A percentile compares a stretch with the other conserved stretches of the same genome.
Evolutionary conservation across 2,329 filamentous ascomycete species (phyloP).

Genomic region (Ascochyta lentis): DNA sequence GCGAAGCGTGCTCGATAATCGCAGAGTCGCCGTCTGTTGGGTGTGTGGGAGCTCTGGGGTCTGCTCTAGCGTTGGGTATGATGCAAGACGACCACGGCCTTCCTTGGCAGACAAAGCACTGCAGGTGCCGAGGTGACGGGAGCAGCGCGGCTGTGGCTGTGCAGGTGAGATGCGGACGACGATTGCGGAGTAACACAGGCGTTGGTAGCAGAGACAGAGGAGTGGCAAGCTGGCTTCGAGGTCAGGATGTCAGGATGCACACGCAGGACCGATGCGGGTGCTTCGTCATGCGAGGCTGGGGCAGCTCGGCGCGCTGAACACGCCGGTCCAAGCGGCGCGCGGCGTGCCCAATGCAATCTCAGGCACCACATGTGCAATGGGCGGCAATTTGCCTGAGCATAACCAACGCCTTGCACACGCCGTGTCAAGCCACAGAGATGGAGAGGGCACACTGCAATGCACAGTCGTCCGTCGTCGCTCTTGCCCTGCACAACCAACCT

Average conservation of each 20-base stretch:
- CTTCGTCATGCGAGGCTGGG: constrained; percentile 24
- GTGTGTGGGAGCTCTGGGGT: constrained; percentile 18
- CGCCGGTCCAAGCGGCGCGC: constrained; percentile 18
- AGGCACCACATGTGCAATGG: constrained; percentile 1
- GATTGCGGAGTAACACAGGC: constrained; percentile 7
- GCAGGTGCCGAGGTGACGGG: constrained; percentile 11
- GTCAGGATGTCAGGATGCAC: constrained; percentile 16
- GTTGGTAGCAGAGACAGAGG: constrained; percentile 18
- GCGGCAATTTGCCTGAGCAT: background rate
- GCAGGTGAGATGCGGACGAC: constrained; percentile 7
- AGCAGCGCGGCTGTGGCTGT: constrained; percentile 16
- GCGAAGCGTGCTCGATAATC: constrained; percentile 6
- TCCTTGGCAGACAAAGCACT: constrained; percentile 17
- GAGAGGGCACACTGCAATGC: background rate
- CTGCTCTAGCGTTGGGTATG: constrained; percentile 18
- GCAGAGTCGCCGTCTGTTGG: constrained; percentile 10
- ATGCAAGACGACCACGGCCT: constrained; percentile 17
- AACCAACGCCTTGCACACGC: background rate
- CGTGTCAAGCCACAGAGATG: background rate
- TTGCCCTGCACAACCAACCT: too few species aligned
- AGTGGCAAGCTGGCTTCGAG: constrained; percentile 14
- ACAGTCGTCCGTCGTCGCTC: too few species aligned
- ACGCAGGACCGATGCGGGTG: constrained; percentile 17
- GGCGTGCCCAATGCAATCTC: constrained; percentile 19
- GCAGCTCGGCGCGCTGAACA: constrained; percentile 17